A percentile compares a stretch with the other conserved stretches of the same genome.
Conservation (phyloP, 2,329 filamentous ascomycete species). For the Fusarium tricinctum region DNA sequence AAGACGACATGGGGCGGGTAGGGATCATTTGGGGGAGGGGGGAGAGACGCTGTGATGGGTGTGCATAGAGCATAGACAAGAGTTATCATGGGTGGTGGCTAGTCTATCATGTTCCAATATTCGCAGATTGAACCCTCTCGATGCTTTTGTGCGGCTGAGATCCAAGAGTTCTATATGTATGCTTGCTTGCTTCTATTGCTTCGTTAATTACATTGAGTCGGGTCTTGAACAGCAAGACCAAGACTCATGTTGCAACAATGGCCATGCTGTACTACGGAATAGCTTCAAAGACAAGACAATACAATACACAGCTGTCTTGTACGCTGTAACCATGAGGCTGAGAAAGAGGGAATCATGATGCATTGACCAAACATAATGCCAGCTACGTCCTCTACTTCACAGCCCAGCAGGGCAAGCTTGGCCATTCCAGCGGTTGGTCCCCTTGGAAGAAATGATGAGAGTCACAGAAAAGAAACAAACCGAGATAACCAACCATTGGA, state of each 20-base stretch:
- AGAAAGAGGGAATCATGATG: slow-evolving; percentile 11
- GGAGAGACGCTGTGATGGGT: slow-evolving; percentile 9
- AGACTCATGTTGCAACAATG: slow-evolving; percentile 4
- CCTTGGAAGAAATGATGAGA: slow-evolving; percentile 35
- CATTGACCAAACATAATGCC: not conserved
- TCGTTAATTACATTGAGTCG: slow-evolving; percentile 3
- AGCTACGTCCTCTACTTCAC: not conserved
- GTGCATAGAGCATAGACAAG: slow-evolving; percentile 29
- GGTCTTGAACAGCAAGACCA: slow-evolving; percentile 5
- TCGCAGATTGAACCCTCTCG: slow-evolving; percentile 5
- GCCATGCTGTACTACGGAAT: slow-evolving; percentile 19
- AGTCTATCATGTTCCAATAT: not conserved
- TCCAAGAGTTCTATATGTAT: not conserved
- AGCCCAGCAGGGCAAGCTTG: not conserved
- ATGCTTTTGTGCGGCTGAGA: slow-evolving; percentile 1
- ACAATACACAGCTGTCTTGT: slow-evolving; percentile 2
- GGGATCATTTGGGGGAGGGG: slow-evolving; percentile 22
- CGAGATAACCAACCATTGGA: slow-evolving; percentile 38
- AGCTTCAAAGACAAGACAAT: slow-evolving; percentile 17
- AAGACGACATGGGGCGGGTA: slow-evolving; percentile 15
- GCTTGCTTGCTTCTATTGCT: not conserved
- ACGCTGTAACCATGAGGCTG: slow-evolving; percentile 37
- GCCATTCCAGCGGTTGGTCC: slow-evolving; percentile 7
- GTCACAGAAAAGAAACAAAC: slow-evolving; percentile 25
- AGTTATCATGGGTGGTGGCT: slow-evolving; percentile 17